These are phyloP conservation scores for Colletotrichum musicola DNA, from an alignment of 2,329 filamentous ascomycete species.

Conservation along the genomic window DNA sequence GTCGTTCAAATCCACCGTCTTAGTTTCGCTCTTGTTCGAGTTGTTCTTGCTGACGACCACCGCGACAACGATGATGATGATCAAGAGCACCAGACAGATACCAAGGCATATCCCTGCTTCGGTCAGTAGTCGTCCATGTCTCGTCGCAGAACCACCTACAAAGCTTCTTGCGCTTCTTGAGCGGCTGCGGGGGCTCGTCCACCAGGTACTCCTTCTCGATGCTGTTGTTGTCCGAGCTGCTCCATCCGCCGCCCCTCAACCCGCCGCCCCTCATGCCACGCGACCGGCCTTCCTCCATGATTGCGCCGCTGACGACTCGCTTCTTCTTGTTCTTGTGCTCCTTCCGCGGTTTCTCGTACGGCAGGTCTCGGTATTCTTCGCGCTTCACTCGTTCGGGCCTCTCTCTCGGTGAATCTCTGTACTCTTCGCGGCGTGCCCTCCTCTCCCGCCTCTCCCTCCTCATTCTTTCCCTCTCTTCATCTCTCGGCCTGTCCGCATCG, in stretches of 20 bases:
- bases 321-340: slow-evolving; percentile 62
- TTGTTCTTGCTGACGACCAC: slow-evolving; percentile 76
- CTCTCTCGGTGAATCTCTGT: slow-evolving; percentile 34
- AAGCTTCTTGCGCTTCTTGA: slow-evolving; percentile 70
- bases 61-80: slow-evolving; percentile 76
- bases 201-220: slow-evolving; percentile 62
- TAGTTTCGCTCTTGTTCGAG: slow-evolving; percentile 44
- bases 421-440: slow-evolving; percentile 36
- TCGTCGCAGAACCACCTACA: slow-evolving; percentile 61
- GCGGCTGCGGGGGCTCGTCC: slow-evolving; percentile 57
- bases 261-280: slow-evolving; percentile 59
- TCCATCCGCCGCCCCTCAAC: slow-evolving; percentile 59
- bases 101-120: slow-evolving; percentile 68
- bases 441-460: slow-evolving; percentile 41
- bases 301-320: slow-evolving; percentile 77
- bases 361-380: slow-evolving; percentile 44
- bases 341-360: slow-evolving; percentile 50
- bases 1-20: slow-evolving; percentile 58
- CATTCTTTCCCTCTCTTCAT: slow-evolving; percentile 43
- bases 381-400: slow-evolving; percentile 37
- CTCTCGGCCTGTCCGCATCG: slow-evolving; percentile 48
- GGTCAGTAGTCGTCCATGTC: slow-evolving; percentile 42
- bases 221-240: slow-evolving; percentile 59
- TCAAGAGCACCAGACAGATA: slow-evolving; percentile 65
- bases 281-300: slow-evolving; percentile 75